These are phyloP conservation scores for Cryptosporidium meleagridis DNA, from an alignment of 169 alveolate genomes.

Conservation along the genomic window DNA sequence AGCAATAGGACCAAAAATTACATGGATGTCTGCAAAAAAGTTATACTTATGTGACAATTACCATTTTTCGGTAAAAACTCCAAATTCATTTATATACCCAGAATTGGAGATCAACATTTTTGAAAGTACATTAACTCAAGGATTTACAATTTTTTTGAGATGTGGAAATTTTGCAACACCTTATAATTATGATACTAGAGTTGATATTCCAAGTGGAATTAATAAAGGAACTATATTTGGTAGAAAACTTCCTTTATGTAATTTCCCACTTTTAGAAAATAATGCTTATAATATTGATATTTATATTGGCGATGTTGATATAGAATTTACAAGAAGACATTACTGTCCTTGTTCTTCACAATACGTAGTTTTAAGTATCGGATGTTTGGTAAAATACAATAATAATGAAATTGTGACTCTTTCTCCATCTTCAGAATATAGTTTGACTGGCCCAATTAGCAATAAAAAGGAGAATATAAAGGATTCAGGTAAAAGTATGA, in stretches of 20 bases:
- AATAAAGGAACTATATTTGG: constrained; percentile 14
- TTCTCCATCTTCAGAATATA: constrained; percentile 28
- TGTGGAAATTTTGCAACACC: constrained; percentile 67
- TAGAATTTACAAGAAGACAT: constrained; percentile 73
- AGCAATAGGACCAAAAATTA: constrained; percentile 18
- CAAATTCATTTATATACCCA: constrained; percentile 63
- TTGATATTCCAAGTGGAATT: constrained; percentile 64
- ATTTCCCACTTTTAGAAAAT: constrained; percentile 32
- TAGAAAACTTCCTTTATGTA: constrained; percentile 43
- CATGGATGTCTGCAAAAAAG: constrained; percentile 56
- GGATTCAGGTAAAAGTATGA: background rate
- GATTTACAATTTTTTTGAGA: constrained; percentile 39
- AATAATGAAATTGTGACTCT: constrained; percentile 38
- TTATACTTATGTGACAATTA: constrained; percentile 59
- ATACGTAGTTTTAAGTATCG: constrained; percentile 48
- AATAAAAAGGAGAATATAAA: background rate
- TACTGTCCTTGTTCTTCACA: constrained; percentile 65
- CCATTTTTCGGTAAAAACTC: constrained; percentile 50
- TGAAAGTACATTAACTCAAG: constrained; percentile 64
- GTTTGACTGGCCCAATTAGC: background rate
- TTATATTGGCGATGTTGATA: constrained; percentile 67
- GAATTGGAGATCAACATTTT: constrained; percentile 24
- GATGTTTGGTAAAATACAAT: constrained; percentile 37
- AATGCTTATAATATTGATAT: constrained; percentile 58
- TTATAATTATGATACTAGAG: constrained; percentile 50